phyloP scores from a whole-genome alignment of 2,329 filamentous ascomycete species.

The Hypoxylon sp. region DNA sequence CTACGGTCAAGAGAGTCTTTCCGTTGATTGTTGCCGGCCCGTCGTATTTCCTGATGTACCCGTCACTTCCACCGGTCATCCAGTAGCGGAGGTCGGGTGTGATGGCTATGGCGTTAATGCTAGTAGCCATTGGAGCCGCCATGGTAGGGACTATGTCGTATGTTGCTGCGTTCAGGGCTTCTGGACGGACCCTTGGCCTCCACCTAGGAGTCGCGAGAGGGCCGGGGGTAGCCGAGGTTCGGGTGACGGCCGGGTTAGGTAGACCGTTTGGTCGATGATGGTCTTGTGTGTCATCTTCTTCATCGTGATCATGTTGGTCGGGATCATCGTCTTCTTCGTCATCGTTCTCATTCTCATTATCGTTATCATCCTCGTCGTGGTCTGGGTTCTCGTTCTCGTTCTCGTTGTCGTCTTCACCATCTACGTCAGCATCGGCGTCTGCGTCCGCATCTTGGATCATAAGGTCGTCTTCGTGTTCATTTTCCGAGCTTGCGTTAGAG shows the following conservation, averaged over 20 bases:
- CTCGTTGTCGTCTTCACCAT: constrained; percentile 56
- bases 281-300: constrained; percentile 52
- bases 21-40: constrained; percentile 95
- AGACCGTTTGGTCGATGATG: constrained; percentile 34
- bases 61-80: constrained; percentile 93
- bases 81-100: constrained; percentile 97
- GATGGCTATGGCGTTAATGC: constrained; percentile 91
- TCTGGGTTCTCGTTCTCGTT: constrained; percentile 56
- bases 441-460: constrained; percentile 52
- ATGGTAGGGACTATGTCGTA: constrained; percentile 99
- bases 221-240: constrained; percentile 54
- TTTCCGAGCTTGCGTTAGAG: constrained; percentile 62
- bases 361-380: constrained; percentile 58
- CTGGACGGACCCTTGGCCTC: constrained; percentile 78
- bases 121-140: constrained; percentile 94
- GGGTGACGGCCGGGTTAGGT: constrained; percentile 47
- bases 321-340: constrained; percentile 57
- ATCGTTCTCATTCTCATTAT: constrained; percentile 59
- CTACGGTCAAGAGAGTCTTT: constrained; percentile 92
- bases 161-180: constrained; percentile 81
- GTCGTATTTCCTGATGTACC: constrained; percentile 97
- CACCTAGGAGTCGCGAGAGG: constrained; percentile 56
- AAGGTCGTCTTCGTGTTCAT: constrained; percentile 61
- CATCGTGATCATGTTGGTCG: constrained; percentile 57
- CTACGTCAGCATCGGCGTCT: constrained; percentile 51